These are phyloP conservation scores for Lasiodiplodia sp. DNA, from an alignment of 2,329 filamentous ascomycete species.

Conservation along the genomic window DNA sequence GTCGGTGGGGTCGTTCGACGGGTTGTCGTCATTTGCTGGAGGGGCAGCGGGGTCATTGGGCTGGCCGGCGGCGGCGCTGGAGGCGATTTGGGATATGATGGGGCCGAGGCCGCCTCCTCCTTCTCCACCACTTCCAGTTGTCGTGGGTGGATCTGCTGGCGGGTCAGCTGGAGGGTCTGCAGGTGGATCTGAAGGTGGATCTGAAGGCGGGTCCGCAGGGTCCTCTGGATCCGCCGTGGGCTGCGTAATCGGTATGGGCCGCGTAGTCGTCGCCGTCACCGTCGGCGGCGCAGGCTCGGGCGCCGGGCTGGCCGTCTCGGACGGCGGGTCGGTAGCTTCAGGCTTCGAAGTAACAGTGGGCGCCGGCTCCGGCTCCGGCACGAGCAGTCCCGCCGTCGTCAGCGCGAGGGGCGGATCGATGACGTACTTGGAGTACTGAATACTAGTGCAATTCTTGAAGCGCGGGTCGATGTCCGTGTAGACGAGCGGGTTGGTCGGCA, in stretches of 20 bases:
- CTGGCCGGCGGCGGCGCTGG: not conserved
- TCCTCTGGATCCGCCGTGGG: not conserved
- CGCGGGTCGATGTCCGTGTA: slow-evolving; percentile 7
- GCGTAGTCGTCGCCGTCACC: not conserved
- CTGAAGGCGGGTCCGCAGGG: not conserved
- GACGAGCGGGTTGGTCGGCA: not conserved
- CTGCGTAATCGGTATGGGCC: not conserved
- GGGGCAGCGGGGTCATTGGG: not conserved
- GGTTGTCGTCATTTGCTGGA: not conserved
- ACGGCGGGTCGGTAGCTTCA: not conserved
- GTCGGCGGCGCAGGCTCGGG: not conserved
- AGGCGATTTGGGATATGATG: not conserved
- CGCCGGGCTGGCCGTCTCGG: not conserved
- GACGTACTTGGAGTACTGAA: not conserved
- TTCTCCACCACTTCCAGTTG: not conserved
- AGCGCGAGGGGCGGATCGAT: slow-evolving; percentile 14
- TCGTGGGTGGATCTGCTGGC: not conserved
- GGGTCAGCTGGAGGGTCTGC: too few relatives aligned
- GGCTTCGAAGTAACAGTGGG: not conserved
- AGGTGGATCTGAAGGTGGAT: too few relatives aligned
- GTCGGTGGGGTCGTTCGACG: not conserved
- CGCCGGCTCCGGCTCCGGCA: not conserved
- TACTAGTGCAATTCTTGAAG: slow-evolving; percentile 7
- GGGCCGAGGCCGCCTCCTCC: not conserved
- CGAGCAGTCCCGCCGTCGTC: not conserved